phyloP scores from a whole-genome alignment of 2,329 filamentous ascomycete genomes.

The Fusarium mundagurra region DNA sequence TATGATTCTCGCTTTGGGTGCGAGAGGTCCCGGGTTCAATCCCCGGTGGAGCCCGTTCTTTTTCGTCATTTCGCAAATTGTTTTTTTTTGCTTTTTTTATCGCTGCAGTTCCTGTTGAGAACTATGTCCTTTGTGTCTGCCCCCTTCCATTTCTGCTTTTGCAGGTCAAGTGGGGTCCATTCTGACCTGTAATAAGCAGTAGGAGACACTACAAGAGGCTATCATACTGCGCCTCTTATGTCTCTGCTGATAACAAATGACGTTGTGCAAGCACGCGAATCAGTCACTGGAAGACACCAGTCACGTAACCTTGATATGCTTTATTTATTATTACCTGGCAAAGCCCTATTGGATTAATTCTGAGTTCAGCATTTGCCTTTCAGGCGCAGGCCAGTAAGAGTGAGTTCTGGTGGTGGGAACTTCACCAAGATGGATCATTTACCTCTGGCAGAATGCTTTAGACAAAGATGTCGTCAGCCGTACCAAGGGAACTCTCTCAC shows the following conservation, averaged over 20 bases:
- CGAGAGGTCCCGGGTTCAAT: slow-evolving; percentile 59
- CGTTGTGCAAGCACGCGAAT: rapidly evolving
- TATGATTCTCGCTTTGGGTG: slow-evolving; percentile 43
- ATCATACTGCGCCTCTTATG: rapidly evolving
- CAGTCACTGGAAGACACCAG: neutral
- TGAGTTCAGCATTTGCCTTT: neutral
- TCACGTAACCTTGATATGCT: no score
- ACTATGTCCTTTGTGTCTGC: no score
- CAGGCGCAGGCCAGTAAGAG: rapidly evolving
- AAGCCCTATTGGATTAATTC: neutral
- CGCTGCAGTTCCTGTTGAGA: rapidly evolving
- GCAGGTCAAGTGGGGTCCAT: neutral
- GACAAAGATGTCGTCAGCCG: rapidly evolving
- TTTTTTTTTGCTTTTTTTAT: neutral
- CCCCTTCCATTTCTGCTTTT: neutral
- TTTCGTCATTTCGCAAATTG: rapidly evolving
- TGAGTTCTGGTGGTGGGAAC: rapidly evolving
- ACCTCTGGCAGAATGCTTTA: rapidly evolving
- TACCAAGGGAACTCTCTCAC: rapidly evolving
- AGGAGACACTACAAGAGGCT: rapidly evolving
- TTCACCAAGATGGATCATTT: rapidly evolving
- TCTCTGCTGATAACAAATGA: neutral
- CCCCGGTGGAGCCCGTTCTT: slow-evolving; percentile 47
- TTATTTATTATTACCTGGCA: neutral
- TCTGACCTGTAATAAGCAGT: rapidly evolving